Conservation (phyloP, 352 stramenopile species). For the Pythium insidiosum region DNA sequence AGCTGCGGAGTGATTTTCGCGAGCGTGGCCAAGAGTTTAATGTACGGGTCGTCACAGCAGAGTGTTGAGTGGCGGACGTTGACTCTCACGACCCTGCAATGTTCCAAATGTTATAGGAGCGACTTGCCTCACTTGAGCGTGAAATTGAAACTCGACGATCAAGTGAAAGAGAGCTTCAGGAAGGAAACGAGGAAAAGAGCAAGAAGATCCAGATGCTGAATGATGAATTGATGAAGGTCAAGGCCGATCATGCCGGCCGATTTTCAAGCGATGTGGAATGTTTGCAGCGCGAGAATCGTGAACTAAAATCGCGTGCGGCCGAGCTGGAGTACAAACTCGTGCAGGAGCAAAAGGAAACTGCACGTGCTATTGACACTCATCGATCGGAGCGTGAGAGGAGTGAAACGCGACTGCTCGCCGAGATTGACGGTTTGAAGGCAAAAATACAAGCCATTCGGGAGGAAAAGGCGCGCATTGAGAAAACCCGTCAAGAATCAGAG, state of each 20-base stretch:
- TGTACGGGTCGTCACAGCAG: too few species aligned
- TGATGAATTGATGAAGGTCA: conserved; percentile 73
- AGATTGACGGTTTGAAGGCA: conserved; percentile 55
- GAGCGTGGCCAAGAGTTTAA: conserved; percentile 46
- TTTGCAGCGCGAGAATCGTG: conserved; percentile 50
- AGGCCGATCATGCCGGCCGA: conserved; percentile 40
- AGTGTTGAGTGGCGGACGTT: too few species aligned
- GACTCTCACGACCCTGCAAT: too few species aligned
- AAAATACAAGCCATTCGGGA: conserved; percentile 45
- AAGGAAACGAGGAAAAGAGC: conserved; percentile 57
- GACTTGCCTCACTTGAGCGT: conserved; percentile 25
- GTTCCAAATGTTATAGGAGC: conserved; percentile 7
- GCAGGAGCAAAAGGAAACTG: conserved; percentile 31
- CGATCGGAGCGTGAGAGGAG: conserved; percentile 40
- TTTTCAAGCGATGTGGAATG: conserved; percentile 45
- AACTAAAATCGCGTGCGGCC: conserved; percentile 38
- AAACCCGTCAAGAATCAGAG: conserved; percentile 37
- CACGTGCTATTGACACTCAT: conserved; percentile 19
- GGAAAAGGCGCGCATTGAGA: conserved; percentile 43
- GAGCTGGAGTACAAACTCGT: conserved; percentile 46
- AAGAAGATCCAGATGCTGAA: conserved; percentile 55
- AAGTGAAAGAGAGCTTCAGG: conserved; percentile 46
- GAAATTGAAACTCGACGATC: conserved; percentile 52
- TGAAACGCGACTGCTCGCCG: conserved; percentile 40
- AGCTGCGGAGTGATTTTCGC: conserved; percentile 36